phyloP scores from a whole-genome alignment of 78 protist species.

The Speleostelium caveatum region DNA sequence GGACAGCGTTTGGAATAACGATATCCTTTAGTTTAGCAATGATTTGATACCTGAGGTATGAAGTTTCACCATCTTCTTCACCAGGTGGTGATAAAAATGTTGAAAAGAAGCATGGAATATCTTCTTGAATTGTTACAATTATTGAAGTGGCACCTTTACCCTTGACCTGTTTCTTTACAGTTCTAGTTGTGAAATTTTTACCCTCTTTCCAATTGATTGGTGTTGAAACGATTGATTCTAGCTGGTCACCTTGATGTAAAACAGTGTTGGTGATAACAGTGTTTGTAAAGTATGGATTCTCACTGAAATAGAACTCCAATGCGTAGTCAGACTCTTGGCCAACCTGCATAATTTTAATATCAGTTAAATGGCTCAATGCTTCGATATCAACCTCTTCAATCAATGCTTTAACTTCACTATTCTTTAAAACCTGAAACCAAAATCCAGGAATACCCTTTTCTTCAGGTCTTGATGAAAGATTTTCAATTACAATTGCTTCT shows the following conservation, averaged over 20 bases:
- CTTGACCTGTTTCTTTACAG: slow-evolving; percentile 46
- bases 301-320: slow-evolving; percentile 29
- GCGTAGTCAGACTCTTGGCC: neutral
- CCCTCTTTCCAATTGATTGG: slow-evolving; percentile 84
- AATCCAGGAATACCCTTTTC: slow-evolving; percentile 76
- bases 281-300: slow-evolving; percentile 76
- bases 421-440: slow-evolving; percentile 40
- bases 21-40: slow-evolving; percentile 19
- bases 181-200: slow-evolving; percentile 45
- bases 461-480: slow-evolving; percentile 5
- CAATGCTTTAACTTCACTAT: slow-evolving; percentile 9
- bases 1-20: slow-evolving; percentile 62
- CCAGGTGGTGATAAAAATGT: neutral
- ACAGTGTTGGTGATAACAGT: slow-evolving; percentile 18
- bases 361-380: neutral
- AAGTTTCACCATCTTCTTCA: slow-evolving; percentile 2
- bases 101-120: slow-evolving; percentile 38
- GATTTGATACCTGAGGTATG: slow-evolving; percentile 26
- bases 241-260: slow-evolving; percentile 8
- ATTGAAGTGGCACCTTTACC: slow-evolving; percentile 6
- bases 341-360: slow-evolving; percentile 22
- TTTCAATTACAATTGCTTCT: slow-evolving; percentile 30
- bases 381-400: slow-evolving; percentile 43
- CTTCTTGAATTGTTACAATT: slow-evolving; percentile 25
- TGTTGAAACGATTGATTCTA: slow-evolving; percentile 12